A percentile compares a stretch with the other conserved stretches of the same genome.
Conservation (phyloP, 805 yeast species). For the Candida endomychidarum region DNA sequence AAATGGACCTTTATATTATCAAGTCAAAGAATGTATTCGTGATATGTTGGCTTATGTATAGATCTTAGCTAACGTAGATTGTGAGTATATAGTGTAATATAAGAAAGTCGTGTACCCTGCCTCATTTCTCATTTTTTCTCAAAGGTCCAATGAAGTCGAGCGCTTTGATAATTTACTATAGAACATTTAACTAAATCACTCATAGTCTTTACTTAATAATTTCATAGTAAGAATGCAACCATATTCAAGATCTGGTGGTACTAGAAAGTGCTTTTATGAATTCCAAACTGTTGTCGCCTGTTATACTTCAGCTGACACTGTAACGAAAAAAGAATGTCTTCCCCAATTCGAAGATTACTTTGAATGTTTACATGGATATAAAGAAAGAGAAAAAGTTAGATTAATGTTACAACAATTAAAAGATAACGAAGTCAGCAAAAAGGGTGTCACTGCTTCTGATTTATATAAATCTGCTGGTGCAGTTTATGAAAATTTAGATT, state of each 20-base stretch:
- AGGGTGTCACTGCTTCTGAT: conserved; percentile 43
- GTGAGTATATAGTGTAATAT: background rate
- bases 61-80: background rate
- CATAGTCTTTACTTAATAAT: no score
- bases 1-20: conserved; percentile 71
- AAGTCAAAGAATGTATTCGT: conserved; percentile 69
- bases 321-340: conserved; percentile 40
- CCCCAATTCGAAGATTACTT: conserved; percentile 47
- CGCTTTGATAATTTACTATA: conserved; percentile 1
- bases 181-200: no score
- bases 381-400: conserved; percentile 46
- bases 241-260: conserved; percentile 47
- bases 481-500: conserved; percentile 45
- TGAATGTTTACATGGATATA: conserved; percentile 47
- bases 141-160: conserved; percentile 6
- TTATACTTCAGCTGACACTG: conserved; percentile 46
- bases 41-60: conserved; percentile 73
- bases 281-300: conserved; percentile 46
- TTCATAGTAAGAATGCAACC: conserved; percentile 39
- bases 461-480: conserved; percentile 42
- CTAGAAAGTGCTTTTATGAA: conserved; percentile 48
- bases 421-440: conserved; percentile 41
- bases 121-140: background rate
- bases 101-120: background rate
- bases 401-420: conserved; percentile 46